Evolutionary conservation across 768 basidiomycete genomes (phyloP).

Genomic region (Dacryopinax spathularia): DNA sequence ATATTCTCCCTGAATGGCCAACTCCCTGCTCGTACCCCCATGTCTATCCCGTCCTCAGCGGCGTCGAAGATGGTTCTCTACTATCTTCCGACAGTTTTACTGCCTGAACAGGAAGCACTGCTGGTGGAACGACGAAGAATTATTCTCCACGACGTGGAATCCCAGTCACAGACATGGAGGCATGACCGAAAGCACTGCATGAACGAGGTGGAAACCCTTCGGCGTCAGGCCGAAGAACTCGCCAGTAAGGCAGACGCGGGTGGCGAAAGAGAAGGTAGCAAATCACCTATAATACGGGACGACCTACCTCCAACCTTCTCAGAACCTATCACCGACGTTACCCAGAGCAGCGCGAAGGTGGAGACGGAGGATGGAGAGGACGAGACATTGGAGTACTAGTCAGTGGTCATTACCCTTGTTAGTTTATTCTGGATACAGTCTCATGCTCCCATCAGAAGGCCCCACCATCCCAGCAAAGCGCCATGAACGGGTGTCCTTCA

Average conservation of each 20-base stretch:
- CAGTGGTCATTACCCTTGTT: too few species aligned
- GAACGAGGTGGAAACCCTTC: conserved; percentile 46
- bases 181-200: conserved; percentile 45
- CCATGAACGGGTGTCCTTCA: too few species aligned
- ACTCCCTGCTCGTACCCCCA: neutral
- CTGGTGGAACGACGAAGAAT: conserved; percentile 42
- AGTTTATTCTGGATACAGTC: too few species aligned
- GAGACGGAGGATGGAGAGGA: conserved; percentile 14
- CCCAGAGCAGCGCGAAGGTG: neutral
- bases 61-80: conserved; percentile 42
- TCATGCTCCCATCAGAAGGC: too few species aligned
- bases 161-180: conserved; percentile 40
- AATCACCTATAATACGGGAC: conserved; percentile 8
- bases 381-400: conserved; percentile 10
- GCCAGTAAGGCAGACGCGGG: conserved; percentile 27
- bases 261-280: neutral
- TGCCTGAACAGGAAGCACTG: conserved; percentile 55
- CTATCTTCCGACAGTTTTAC: conserved; percentile 57
- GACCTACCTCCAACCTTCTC: conserved; percentile 2
- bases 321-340: neutral
- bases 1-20: conserved; percentile 31
- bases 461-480: too few species aligned
- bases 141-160: too few species aligned
- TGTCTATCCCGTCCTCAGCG: neutral
- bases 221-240: conserved; percentile 52